Evolutionary conservation across 1,139 yeast genomes (phyloP).

Genomic region (Nadsonia commutata): DNA sequence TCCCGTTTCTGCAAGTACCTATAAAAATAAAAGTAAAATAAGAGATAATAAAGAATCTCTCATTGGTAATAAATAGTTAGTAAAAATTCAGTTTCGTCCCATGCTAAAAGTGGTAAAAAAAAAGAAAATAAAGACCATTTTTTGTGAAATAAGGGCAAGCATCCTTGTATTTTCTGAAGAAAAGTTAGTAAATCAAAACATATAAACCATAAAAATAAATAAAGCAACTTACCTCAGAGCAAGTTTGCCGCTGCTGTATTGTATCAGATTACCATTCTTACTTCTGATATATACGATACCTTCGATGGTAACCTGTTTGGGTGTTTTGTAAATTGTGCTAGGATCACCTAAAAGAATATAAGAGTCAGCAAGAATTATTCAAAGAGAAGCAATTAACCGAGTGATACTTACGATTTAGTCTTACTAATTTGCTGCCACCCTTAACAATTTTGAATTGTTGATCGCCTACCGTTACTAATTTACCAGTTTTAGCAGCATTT

Average conservation of each 20-base stretch:
- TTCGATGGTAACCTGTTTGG: constrained; percentile 14
- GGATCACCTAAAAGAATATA: not conserved
- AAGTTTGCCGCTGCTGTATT: constrained; percentile 1
- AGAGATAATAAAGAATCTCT: constrained; percentile 7
- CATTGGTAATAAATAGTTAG: no score
- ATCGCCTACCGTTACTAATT: constrained; percentile 14
- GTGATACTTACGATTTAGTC: constrained; percentile 8
- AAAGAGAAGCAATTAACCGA: not conserved
- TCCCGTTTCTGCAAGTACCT: constrained; percentile 42
- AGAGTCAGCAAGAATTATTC: not conserved
- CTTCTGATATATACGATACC: constrained; percentile 18
- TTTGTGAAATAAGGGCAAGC: constrained; percentile 21
- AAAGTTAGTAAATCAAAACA: not conserved
- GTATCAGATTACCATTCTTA: constrained; percentile 17
- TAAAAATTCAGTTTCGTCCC: not conserved
- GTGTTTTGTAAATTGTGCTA: constrained; percentile 8
- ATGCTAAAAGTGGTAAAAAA: constrained; percentile 2
- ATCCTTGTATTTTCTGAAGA: not conserved
- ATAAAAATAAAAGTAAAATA: constrained; percentile 7
- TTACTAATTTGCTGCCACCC: constrained; percentile 14
- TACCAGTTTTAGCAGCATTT: constrained; percentile 9
- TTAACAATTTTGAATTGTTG: constrained; percentile 10
- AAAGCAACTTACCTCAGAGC: not conserved
- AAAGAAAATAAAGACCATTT: constrained; percentile 15
- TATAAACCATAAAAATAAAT: no score